Evolutionary conservation across 768 basidiomycete species (phyloP), one percentile per base, ranked within the genome.

Genomic region (Leccinellum rugosiceps): DNA sequence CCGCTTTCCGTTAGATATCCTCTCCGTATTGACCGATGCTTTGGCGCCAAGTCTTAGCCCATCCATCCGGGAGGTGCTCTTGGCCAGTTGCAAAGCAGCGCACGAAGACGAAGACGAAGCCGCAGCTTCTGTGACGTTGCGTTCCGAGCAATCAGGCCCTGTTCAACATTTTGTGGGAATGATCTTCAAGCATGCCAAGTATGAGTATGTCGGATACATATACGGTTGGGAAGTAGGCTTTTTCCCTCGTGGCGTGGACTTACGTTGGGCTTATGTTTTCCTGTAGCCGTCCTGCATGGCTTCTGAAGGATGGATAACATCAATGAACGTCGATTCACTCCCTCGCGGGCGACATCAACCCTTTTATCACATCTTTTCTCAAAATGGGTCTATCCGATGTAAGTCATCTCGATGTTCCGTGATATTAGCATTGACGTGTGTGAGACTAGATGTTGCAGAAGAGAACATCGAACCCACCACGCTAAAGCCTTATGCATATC

Each of bases 151-250:
- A 51, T 41, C 50, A 15, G 34, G 44, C 28, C 41, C 55, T 56
- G 67, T 82, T 11, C 68, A 72, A 61, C 72, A 77, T 62, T 82
- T 79, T 56, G 80, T 81, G 30, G 82, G 83, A 11, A 76, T 80
- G 77, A 67, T 78, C 28, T 79, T 82, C 55, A 62, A 64, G 50
- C 80, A 82, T 61, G 64, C 50, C 38, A 68, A 60, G 48, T 76
- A 75, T 52, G 68, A 65, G 6, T 80, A 81, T 61, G 53, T 70
- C 8, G 81, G 78, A 21, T 77, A 76, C 47, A 77, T 83, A 41
- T 70, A 73, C 51, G 77, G 76, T 9, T 83, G 82, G 82, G 79
- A 82, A 67, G 80, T 82, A 53, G 7, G 63, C 49, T 26, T 48
- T 32, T n/a, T 6, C 53, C 23, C 47, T 41, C 31, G 2, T 1